Evolutionary conservation across 371 early-diverging fungal species (phyloP).

Genomic region (Parasitella parasitica): DNA sequence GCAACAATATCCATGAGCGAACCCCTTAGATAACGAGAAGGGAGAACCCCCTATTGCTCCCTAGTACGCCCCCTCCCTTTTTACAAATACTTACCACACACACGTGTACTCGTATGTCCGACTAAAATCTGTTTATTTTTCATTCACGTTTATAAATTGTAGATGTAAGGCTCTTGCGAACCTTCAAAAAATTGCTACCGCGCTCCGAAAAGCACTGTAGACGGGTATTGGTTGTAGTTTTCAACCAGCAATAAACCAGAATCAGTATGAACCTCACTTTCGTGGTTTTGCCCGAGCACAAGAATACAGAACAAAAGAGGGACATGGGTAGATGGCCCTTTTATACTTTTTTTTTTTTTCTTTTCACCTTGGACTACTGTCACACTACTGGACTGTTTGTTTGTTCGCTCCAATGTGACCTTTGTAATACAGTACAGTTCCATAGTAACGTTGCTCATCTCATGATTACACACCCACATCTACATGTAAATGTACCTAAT

Average conservation of each 20-base stretch:
- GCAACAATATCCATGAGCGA: too few species aligned
- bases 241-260: conserved; percentile 63
- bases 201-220: conserved; percentile 42
- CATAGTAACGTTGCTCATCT: too few species aligned
- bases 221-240: conserved; percentile 64
- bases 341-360: conserved; percentile 32
- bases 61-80: too few species aligned
- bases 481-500: too few species aligned
- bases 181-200: conserved; percentile 55
- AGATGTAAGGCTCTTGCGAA: conserved; percentile 29
- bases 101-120: neutral
- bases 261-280: conserved; percentile 57
- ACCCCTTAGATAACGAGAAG: too few species aligned
- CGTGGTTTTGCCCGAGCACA: conserved; percentile 62
- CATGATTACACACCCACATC: neutral
- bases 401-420: too few species aligned
- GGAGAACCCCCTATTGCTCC: too few species aligned
- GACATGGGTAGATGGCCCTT: conserved; percentile 17
- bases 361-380: neutral
- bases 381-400: conserved; percentile 5
- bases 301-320: conserved; percentile 40
- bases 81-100: too few species aligned
- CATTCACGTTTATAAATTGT: conserved; percentile 32
- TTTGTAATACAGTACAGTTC: neutral
- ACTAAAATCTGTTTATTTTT: conserved; percentile 23